Evolutionary conservation across 768 basidiomycete genomes (phyloP).

Genomic region (Russula emetica): DNA sequence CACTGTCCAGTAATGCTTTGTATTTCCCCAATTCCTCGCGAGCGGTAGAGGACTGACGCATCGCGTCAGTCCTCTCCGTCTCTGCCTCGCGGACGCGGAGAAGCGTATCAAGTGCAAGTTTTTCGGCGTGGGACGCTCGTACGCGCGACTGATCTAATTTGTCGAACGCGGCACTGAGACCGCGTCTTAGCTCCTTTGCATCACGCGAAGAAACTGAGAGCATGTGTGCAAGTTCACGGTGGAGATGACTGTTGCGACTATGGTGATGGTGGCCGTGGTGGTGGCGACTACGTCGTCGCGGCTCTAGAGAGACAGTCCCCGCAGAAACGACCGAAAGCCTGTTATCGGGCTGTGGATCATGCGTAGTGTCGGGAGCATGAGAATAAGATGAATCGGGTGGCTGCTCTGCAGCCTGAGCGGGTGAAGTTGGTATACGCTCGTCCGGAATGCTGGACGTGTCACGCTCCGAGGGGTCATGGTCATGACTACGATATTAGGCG

Average conservation of each 20-base stretch:
- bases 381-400: not conserved
- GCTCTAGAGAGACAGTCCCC: slow-evolving; percentile 20
- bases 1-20: slow-evolving; percentile 44
- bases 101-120: slow-evolving; percentile 45
- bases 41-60: slow-evolving; percentile 38
- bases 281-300: slow-evolving; percentile 25
- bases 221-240: slow-evolving; percentile 27
- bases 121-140: slow-evolving; percentile 45
- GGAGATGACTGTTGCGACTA: slow-evolving; percentile 18
- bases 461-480: not conserved
- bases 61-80: slow-evolving; percentile 38
- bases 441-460: not conserved
- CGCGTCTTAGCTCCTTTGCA: slow-evolving; percentile 32
- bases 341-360: slow-evolving; percentile 14
- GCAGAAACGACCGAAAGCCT: slow-evolving; percentile 22
- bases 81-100: slow-evolving; percentile 40
- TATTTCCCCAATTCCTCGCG: slow-evolving; percentile 45
- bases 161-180: slow-evolving; percentile 33
- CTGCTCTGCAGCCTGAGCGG: slow-evolving; percentile 4
- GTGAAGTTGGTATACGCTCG: not conserved
- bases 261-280: slow-evolving; percentile 16
- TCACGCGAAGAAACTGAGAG: slow-evolving; percentile 26
- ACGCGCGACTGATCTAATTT: slow-evolving; percentile 40
- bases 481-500: slow-evolving; percentile 5
- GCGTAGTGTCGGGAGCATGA: not conserved